These are phyloP conservation scores for Lithocarpus polystachyus DNA, from an alignment of 306 rosid genomes.

Conservation along the genomic window DNA sequence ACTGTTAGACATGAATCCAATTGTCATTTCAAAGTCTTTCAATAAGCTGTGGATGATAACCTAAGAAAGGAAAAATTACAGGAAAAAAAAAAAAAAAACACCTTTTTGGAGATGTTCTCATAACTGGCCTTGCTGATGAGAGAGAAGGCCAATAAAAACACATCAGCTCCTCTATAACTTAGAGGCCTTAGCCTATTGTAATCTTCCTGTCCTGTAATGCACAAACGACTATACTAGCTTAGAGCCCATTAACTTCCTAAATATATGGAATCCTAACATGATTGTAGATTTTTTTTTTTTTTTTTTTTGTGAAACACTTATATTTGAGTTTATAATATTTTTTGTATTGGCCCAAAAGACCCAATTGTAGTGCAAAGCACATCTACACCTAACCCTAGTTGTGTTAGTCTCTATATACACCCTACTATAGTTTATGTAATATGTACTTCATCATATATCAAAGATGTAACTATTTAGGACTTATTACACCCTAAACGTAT, in stretches of 20 bases:
- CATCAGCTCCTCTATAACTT: conserved; percentile 96
- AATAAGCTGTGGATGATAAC: not conserved
- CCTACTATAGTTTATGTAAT: no score
- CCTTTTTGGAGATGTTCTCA: conserved; percentile 89
- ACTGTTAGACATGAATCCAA: conserved; percentile 38
- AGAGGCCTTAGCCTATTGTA: conserved; percentile 94
- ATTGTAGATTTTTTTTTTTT: not conserved
- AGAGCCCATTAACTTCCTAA: not conserved
- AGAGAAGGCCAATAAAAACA: conserved; percentile 87
- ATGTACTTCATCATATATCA: no score
- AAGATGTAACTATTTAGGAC: no score
- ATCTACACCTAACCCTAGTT: no score
- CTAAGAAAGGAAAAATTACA: not conserved
- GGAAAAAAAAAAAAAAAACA: not conserved
- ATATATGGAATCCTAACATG: not conserved
- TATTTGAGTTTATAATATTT: no score
- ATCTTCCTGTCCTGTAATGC: conserved; percentile 80
- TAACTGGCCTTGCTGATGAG: conserved; percentile 93
- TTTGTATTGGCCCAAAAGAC: no score
- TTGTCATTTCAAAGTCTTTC: not conserved
- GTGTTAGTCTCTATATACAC: no score
- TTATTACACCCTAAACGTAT: no score
- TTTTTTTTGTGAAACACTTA: no score
- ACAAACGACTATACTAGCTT: conserved; percentile 1
- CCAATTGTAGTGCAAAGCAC: no score